Base-by-base conservation (phyloP, 179 eudicot genomes). In the Gypsophila paniculata region DNA sequence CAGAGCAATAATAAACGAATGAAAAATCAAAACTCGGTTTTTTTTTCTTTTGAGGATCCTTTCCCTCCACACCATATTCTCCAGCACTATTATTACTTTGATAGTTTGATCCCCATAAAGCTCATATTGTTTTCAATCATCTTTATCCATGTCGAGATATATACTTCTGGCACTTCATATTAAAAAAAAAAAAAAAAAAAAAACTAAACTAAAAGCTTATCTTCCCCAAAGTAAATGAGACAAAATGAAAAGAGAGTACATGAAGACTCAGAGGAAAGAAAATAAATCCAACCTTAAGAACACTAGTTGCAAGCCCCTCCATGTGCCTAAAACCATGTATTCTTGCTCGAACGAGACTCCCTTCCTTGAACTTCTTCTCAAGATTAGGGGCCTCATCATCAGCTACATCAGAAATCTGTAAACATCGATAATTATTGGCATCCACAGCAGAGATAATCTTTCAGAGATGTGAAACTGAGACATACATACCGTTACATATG, bases 291-390 rank as follows among this genome's bases (percentile, higher is more conserved):
- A 94, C 97, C 99, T 94, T 94, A 13, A 94, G 79, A 79, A 83
- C 80, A 82, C 90, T 87, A 85, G 86, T 92, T 11, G 96, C 97
- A 66, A 89, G 85, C 77, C 99, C 97, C 75, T 92, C 99, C 86
- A 92, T 77, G 79, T 86, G 91, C 85, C 90, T 88, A 71, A 85
- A 94, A 61, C 97, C 97, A 84, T 85, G 92, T 76, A 94, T 78
- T 79, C 99, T 86, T 62, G 84, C 89, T 49, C 97, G 97, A 75
- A 87, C 90, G 72, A 32, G 65, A 74, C 79, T 85, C 65, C 97
- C 99, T 85, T 88, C 97, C 84, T 81, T 90, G 52, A 87, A 91
- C 58, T 65, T 85, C 72, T 86, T 94, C 80, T 92, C 97, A 68
- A 90, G 79, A 62, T 86, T 82, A 62, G 67, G 77, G 54, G 83